A percentile compares a stretch with the other conserved stretches of the same genome.
Evolutionary conservation across 768 basidiomycete species (phyloP).

Genomic region (Serendipita indica): DNA sequence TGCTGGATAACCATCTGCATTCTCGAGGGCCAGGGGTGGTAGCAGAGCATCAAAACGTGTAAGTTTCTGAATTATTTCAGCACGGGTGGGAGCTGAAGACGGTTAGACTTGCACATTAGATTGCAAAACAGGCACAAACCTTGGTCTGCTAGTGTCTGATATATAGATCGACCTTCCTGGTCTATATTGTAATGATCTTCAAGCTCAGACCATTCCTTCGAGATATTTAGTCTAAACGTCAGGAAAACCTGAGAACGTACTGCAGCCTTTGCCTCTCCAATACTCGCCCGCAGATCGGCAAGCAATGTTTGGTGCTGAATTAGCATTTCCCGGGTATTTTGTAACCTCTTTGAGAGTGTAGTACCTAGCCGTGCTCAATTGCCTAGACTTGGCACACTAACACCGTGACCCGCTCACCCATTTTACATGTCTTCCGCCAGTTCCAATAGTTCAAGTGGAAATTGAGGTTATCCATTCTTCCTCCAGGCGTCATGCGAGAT

Average conservation of each 20-base stretch:
- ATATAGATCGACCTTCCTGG: background rate
- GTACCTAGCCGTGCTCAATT: background rate
- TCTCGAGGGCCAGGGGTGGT: background rate
- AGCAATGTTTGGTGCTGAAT: background rate
- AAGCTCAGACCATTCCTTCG: background rate
- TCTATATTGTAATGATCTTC: background rate
- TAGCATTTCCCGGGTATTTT: background rate
- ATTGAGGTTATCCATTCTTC: background rate
- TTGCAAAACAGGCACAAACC: background rate
- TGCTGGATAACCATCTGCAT: background rate
- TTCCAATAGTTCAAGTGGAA: slow-evolving; percentile 4
- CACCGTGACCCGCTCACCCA: background rate
- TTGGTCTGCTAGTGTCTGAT: background rate
- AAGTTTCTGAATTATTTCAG: background rate
- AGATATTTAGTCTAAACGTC: background rate
- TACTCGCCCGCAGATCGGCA: background rate
- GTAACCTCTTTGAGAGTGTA: background rate
- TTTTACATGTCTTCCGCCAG: background rate
- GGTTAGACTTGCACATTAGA: background rate
- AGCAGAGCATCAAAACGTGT: background rate
- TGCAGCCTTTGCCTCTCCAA: background rate
- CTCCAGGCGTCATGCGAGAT: background rate
- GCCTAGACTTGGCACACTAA: background rate
- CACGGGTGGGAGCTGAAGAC: background rate
- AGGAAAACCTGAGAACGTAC: background rate